Base-by-base conservation (phyloP, 2,329 filamentous ascomycete species). In the Periconia macrospinosa region DNA sequence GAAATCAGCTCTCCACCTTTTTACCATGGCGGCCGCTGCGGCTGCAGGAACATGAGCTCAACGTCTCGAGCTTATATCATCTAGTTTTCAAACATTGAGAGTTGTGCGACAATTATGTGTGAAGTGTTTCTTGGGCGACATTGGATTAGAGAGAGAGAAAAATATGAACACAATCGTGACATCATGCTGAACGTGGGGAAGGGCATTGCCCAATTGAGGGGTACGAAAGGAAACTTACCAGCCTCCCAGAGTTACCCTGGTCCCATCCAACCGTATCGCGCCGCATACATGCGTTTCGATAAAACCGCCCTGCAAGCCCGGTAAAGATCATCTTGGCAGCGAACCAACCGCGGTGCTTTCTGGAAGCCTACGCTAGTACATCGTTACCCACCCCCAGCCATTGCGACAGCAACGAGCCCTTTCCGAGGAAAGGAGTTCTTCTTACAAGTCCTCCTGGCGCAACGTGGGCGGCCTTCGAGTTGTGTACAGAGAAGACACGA, bases 261-360 rank as follows among this genome's bases (percentile, higher is more conserved):
- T 13, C 15, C 33, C 33, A 10, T 30, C 50, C 57, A 52, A 49
- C 37, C 41, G 49, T 47, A 47, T 49, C 46, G 40, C 27, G 46
- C 42, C 23, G 45, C 49, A 61, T 54, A 57, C 67, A 52, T 52
- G 61, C 55, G 48, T 65, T 68, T 67, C 66, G 61, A 69, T 69
- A 69, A 56, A 53, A 40, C 6, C 54, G 61, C 54, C 59, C 57
- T 66, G 65, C 56, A 55, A 51, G 47, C 67, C 63, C 60, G 52
- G 33, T 45, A 30, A 45, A 52, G 52, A 49, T 47, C 33, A 15
- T 41, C 49, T 20, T 42, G 41, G n/a, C 48, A 18, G n/a, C 23
- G 19, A 23, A 30, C 18, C 41, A 41, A 45, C 35, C 33, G 20
- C 23, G 33, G 47, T 53, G 20, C 37, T 14, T 43, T 30, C 41